A percentile compares a stretch with the other conserved stretches of the same genome.
These are phyloP conservation scores for Acanthochlamys bracteata DNA, from an alignment of 106 monocot species.

Conservation along the genomic window DNA sequence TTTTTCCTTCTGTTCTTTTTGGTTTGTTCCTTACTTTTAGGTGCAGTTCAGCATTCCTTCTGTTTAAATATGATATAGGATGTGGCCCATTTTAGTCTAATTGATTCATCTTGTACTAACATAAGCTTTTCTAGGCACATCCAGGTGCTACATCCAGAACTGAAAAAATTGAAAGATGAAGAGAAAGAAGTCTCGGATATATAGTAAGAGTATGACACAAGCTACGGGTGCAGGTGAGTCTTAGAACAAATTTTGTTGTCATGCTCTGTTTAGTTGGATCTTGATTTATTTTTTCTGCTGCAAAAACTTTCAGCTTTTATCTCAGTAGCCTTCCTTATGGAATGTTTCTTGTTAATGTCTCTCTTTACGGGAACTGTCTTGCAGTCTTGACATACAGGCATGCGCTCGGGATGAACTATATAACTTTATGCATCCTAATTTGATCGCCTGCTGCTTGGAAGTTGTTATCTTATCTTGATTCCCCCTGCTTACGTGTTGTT, in stretches of 20 bases:
- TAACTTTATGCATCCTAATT: conserved; percentile 78
- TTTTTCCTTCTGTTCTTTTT: neutral
- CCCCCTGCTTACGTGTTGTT: neutral
- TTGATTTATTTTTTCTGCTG: neutral
- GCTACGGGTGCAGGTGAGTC: conserved; percentile 92
- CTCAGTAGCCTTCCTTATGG: neutral
- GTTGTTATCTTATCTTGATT: conserved; percentile 21
- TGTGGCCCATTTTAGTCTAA: neutral
- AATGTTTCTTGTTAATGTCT: neutral
- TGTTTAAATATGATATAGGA: neutral
- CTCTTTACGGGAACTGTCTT: conserved; percentile 11
- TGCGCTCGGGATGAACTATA: conserved; percentile 98
- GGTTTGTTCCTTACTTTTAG: neutral
- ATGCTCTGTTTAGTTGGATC: conserved; percentile 1
- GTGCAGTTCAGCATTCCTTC: neutral
- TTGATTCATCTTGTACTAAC: neutral
- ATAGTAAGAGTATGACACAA: conserved; percentile 84
- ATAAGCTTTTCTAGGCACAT: conserved; percentile 27
- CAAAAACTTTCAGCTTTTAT: neutral
- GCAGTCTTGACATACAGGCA: conserved; percentile 89
- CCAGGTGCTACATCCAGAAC: conserved; percentile 37
- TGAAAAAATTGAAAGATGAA: conserved; percentile 38
- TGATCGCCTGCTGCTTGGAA: conserved; percentile 96
- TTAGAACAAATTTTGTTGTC: too few species aligned
- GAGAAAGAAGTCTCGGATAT: conserved; percentile 61